Evolutionary conservation across 2,329 filamentous ascomycete species (phyloP).

Genomic region (Colletotrichum spinosum): DNA sequence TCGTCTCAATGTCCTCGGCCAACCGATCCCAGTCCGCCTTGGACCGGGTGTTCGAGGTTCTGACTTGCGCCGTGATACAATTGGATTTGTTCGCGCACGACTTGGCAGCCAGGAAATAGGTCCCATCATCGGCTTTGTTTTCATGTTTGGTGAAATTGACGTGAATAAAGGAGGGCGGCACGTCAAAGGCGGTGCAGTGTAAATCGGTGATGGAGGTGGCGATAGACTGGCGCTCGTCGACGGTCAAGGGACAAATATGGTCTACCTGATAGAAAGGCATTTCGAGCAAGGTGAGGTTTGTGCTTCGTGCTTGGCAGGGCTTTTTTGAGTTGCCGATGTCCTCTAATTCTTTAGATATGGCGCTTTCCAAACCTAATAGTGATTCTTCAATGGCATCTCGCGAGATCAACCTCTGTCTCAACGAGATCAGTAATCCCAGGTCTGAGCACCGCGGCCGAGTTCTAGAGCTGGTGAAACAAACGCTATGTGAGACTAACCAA

Average conservation of each 20-base stretch:
- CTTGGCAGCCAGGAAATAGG: slow-evolving; percentile 23
- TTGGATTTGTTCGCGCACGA: slow-evolving; percentile 7
- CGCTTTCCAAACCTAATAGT: no score
- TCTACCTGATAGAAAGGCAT: slow-evolving; percentile 17
- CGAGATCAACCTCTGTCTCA: no score
- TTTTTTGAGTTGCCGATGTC: no score
- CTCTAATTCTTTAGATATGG: no score
- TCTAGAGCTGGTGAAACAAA: no score
- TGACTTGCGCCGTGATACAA: slow-evolving; percentile 8
- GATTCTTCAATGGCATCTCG: slow-evolving; percentile 2
- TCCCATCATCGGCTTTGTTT: not conserved
- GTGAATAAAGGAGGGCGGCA: slow-evolving; percentile 20
- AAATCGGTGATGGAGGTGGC: slow-evolving; percentile 10
- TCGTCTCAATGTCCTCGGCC: no score
- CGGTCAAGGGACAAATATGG: not conserved
- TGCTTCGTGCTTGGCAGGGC: no score
- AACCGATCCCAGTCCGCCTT: slow-evolving; percentile 19
- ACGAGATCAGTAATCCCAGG: no score
- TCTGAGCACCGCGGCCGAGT: no score
- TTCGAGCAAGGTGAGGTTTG: no score
- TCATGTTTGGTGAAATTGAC: slow-evolving; percentile 14
- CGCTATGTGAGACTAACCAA: no score
- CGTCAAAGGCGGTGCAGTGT: slow-evolving; percentile 21
- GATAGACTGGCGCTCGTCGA: slow-evolving; percentile 9
- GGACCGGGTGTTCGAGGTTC: slow-evolving; percentile 6